Percentiles rank a stretch among this genome's conserved stretches.
Evolutionary conservation across 768 basidiomycete species (phyloP).

Genomic region (Russula compacta): DNA sequence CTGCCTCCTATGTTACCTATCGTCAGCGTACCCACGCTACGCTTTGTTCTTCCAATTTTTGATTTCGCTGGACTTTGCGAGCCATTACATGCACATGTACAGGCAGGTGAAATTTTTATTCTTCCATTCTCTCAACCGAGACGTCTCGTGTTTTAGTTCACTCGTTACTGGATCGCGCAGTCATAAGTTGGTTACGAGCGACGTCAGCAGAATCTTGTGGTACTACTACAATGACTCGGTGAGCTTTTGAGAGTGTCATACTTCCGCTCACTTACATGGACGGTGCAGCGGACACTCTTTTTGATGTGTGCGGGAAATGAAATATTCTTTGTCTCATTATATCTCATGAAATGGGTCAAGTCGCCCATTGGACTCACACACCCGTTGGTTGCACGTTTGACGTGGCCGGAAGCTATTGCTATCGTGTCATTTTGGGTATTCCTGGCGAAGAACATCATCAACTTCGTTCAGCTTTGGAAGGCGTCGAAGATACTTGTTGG

Average conservation of each 20-base stretch:
- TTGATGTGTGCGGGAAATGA: constrained; percentile 93
- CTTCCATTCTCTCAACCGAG: neutral
- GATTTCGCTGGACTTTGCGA: constrained; percentile 94
- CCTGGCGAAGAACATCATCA: constrained; percentile 82
- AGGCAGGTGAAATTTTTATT: constrained; percentile 45
- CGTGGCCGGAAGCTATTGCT: constrained; percentile 73
- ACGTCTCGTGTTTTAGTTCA: constrained; percentile 46
- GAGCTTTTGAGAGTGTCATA: constrained; percentile 24
- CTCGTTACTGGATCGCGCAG: constrained; percentile 89
- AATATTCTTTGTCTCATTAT: constrained; percentile 88
- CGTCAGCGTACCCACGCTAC: constrained; percentile 79
- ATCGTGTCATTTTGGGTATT: constrained; percentile 56
- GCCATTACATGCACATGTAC: constrained; percentile 99
- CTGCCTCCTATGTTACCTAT: constrained; percentile 87
- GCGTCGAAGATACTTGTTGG: constrained; percentile 92
- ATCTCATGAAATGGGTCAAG: constrained; percentile 80
- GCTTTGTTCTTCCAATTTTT: constrained; percentile 88
- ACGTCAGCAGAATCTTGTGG: constrained; percentile 87
- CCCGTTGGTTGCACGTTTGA: constrained; percentile 35
- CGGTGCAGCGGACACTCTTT: constrained; percentile 69
- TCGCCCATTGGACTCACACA: constrained; percentile 43
- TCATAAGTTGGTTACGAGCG: constrained; percentile 87
- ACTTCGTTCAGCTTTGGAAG: constrained; percentile 96
- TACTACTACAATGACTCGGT: constrained; percentile 92
- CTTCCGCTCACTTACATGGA: neutral